phyloP scores from a whole-genome alignment of 1,139 yeast genomes.

The Barnettozyma hawaiiensis region DNA sequence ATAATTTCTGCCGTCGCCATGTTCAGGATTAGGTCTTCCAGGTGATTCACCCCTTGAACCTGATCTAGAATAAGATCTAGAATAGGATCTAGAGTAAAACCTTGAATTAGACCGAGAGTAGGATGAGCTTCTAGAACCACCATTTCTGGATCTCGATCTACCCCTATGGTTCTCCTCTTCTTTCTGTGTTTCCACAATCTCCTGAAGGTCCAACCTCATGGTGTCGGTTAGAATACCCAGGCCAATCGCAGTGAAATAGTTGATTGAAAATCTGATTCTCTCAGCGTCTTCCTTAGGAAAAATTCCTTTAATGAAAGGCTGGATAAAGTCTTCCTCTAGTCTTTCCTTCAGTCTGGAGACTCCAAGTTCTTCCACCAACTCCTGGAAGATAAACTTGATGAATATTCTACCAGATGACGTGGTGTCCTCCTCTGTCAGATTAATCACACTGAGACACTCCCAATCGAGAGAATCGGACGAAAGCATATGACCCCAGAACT shows the following conservation, averaged over 20 bases:
- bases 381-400: conserved; percentile 74
- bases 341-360: conserved; percentile 42
- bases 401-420: conserved; percentile 79
- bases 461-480: conserved; percentile 68
- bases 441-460: conserved; percentile 46
- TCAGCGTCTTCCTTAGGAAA: conserved; percentile 43
- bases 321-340: conserved; percentile 45
- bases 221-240: conserved; percentile 76
- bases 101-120: conserved; percentile 20
- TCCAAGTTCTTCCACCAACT: conserved; percentile 76
- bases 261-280: conserved; percentile 73
- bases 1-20: background rate
- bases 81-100: conserved; percentile 10
- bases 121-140: background rate
- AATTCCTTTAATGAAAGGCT: conserved; percentile 43
- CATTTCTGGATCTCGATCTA: conserved; percentile 19
- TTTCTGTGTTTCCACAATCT: conserved; percentile 20
- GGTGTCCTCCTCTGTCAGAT: conserved; percentile 66
- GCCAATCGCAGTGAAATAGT: conserved; percentile 90
- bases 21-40: conserved; percentile 4
- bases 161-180: conserved; percentile 22
- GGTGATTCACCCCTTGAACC: conserved; percentile 9
- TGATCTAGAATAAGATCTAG: conserved; percentile 9
- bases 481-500: conserved; percentile 80
- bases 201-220: conserved; percentile 51